phyloP scores from a whole-genome alignment of 106 monocot genomes.

The Acanthochlamys bracteata region DNA sequence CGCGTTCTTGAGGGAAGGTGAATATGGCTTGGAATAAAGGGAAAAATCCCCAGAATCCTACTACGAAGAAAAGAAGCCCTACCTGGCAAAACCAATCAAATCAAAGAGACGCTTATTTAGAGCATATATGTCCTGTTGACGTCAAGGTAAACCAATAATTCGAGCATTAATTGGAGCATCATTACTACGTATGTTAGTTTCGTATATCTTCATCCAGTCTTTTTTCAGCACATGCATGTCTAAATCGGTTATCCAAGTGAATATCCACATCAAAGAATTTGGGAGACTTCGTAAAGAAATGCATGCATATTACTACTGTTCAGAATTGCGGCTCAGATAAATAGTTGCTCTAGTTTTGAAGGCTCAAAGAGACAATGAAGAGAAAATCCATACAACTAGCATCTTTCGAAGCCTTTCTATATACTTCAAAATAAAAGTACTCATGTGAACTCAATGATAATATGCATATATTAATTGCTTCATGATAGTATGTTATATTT shows the following conservation, averaged over 20 bases:
- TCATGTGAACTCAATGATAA: too few relatives aligned
- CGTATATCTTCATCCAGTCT: slow-evolving; percentile 21
- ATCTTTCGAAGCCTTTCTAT: too few relatives aligned
- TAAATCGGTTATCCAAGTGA: slow-evolving; percentile 54
- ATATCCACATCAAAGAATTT: slow-evolving; percentile 10
- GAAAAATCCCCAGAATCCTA: slow-evolving; percentile 93
- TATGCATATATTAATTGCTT: slow-evolving; percentile 62
- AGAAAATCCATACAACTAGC: too few relatives aligned
- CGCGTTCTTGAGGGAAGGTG: slow-evolving; percentile 62
- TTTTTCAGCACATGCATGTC: slow-evolving; percentile 3
- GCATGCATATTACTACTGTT: too few relatives aligned
- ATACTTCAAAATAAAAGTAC: too few relatives aligned
- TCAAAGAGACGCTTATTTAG: slow-evolving; percentile 41
- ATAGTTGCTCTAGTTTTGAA: too few relatives aligned
- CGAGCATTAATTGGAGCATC: slow-evolving; percentile 35
- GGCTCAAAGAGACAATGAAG: too few relatives aligned
- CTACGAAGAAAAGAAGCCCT: slow-evolving; percentile 79
- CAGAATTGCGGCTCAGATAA: too few relatives aligned
- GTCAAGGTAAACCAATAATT: too few relatives aligned
- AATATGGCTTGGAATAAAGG: slow-evolving; percentile 85
- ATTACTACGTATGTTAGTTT: slow-evolving; percentile 18
- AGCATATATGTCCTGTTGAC: slow-evolving; percentile 39
- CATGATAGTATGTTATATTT: slow-evolving; percentile 15
- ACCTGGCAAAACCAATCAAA: slow-evolving; percentile 41
- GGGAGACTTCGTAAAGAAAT: slow-evolving; percentile 49